Evolutionary conservation across 2,329 filamentous ascomycete genomes (phyloP), one percentile per base, ranked within the genome.

Genomic region (Calonectria pteridis): DNA sequence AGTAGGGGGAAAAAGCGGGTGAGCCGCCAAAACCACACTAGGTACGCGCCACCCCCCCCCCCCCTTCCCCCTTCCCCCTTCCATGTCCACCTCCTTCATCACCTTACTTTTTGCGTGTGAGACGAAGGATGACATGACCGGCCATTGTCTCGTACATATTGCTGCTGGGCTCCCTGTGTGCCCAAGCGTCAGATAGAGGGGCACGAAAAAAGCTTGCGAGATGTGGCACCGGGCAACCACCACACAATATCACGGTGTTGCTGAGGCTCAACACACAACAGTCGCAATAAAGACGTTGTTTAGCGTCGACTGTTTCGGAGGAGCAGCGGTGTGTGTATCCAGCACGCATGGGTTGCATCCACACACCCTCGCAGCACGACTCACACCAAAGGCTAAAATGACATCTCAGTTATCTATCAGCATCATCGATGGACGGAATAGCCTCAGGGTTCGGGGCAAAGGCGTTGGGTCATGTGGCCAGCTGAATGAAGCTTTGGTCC

Each of bases 251-350:
- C 51, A 67, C 29, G 6, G 26, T 46, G 26, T 28, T 28, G n/a
- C 55, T 70, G 59, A 55, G 46, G 68, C 68, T 70, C 59, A 65
- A 70, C 26, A 70, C 26, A 70, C 26, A 46, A 46, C 10, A 23
- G 55, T 53, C n/a, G 55, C 55, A 14, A 31, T 33, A 37, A 55
- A 49, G 26, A 31, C 66, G 51, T 58, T 46, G 28, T 49, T 49
- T 49, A 20, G 37, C n/a, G 51, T 40, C 16, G 29, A 14, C 35
- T 43, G 51, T 67, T 37, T 53, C 29, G 20, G 37, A 49, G n/a
- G 59, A 33, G 59, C 59, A 64, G 59, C 59, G 59, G 59, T 49
- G 29, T 31, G 59, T 49, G 29, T 31, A 43, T 46, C 18, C 59
- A 64, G n/a, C 40, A 20, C 20, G 6, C 55, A 43, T 10, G 40